These are phyloP conservation scores for Helianthus tuberosus DNA, from an alignment of 129 eudicot species.

Conservation along the genomic window DNA sequence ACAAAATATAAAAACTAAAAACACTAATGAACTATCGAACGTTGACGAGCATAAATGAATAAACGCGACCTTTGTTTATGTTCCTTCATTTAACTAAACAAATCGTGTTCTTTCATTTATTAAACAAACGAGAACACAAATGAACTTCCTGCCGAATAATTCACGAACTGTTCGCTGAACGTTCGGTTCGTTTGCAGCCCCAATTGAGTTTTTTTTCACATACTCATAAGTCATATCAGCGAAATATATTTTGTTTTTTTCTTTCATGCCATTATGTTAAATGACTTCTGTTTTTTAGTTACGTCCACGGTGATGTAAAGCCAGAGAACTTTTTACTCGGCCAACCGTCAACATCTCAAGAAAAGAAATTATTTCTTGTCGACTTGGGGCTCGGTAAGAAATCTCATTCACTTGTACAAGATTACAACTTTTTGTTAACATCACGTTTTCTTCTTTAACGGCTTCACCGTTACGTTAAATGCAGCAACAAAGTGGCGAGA, in stretches of 20 bases:
- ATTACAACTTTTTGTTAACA: background rate
- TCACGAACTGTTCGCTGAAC: too few relatives aligned
- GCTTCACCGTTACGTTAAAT: slow-evolving; percentile 1
- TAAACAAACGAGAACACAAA: too few relatives aligned
- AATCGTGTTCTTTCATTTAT: too few relatives aligned
- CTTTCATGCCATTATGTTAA: background rate
- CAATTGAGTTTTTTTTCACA: background rate
- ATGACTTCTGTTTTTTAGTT: slow-evolving; percentile 34
- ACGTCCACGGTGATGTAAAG: slow-evolving; percentile 89
- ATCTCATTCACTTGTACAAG: background rate
- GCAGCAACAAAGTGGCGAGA: slow-evolving; percentile 93
- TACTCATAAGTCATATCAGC: background rate
- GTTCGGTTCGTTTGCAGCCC: too few relatives aligned
- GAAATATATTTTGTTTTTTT: background rate
- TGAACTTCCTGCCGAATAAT: too few relatives aligned
- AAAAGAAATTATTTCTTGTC: slow-evolving; percentile 84
- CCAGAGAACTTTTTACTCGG: slow-evolving; percentile 90
- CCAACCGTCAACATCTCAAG: slow-evolving; percentile 81
- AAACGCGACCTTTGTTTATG: too few relatives aligned
- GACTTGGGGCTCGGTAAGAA: slow-evolving; percentile 76
- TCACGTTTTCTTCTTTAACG: background rate
- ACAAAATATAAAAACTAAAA: too few relatives aligned
- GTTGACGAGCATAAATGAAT: too few relatives aligned
- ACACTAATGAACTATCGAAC: too few relatives aligned
- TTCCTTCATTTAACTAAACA: too few relatives aligned